Conservation (phyloP, 2,329 filamentous ascomycete genomes). For the Trichoderma koningii region DNA sequence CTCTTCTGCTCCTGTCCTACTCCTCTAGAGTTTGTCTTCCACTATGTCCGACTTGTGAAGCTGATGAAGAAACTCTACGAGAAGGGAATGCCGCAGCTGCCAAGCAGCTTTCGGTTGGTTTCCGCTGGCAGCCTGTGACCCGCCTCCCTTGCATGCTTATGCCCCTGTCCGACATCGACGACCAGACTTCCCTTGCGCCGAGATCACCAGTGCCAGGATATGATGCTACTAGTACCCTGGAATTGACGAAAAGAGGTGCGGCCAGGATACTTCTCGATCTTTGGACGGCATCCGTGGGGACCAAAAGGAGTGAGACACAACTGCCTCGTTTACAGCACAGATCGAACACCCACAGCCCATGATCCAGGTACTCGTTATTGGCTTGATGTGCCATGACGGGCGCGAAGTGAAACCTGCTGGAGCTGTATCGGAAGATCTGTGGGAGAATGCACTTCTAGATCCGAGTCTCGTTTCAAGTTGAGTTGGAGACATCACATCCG, state of each 20-base stretch:
- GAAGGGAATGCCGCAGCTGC: no score
- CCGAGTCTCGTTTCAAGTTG: neutral
- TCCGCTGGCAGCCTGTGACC: neutral
- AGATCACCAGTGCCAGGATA: neutral
- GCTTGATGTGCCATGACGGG: neutral
- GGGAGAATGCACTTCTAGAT: neutral
- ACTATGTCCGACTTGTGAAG: no score
- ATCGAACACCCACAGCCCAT: neutral
- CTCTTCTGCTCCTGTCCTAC: no score
- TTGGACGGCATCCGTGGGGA: neutral
- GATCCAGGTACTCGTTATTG: neutral
- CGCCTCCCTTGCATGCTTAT: neutral
- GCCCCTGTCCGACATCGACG: neutral
- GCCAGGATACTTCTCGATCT: neutral
- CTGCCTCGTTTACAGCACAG: neutral
- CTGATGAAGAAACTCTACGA: no score
- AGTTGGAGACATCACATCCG: neutral
- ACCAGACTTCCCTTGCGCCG: neutral
- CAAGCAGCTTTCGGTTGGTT: neutral
- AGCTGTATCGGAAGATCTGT: neutral
- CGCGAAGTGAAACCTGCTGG: conserved; percentile 1
- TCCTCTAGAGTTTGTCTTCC: no score
- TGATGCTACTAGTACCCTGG: neutral
- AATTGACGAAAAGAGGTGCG: neutral
- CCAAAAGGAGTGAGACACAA: neutral